Base-by-base conservation (phyloP, 805 yeast genomes). In the Barnettozyma sp. region DNA sequence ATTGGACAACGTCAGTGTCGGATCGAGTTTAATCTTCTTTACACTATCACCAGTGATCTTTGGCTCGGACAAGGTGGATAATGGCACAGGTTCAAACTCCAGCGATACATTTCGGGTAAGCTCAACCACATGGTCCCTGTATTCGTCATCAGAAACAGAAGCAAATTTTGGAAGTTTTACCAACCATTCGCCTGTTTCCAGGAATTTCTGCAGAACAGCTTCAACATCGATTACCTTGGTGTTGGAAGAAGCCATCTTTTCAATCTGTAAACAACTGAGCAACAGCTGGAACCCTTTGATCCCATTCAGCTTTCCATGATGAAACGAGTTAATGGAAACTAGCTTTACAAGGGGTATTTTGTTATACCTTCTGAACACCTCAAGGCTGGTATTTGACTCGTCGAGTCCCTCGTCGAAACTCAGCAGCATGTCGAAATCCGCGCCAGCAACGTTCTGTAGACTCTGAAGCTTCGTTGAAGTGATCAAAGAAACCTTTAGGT, bases 321-420 rank as follows among this genome's bases (percentile, higher is more conserved):
- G 71, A 14, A 70, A 61, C 0, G 75, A 66, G 42, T 69, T 66
- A 4, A 56, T 30, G 6, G 68, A 63, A 12, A 73, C 40, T 8
- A 73, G 58, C 46, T 68, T 71, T 6, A 73, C 46, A 17, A 73
- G 51, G 2, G 78, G 78, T 1, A 67, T 54, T 46, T 47, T 36
- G 44, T 35, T 23, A 22, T 31, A 41, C 19, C n/a, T 34, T 36
- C 60, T 48, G 18, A 58, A 33, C 17, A 40, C 46, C 12, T 46
- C 50, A 18, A 65, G 42, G 16, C 59, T 56, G 6, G 55, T 56
- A 24, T 59, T 46, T 13, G 46, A 36, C 20, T 56, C 59, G 32
- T 60, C 56, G 21, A 68, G 27, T 27, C 50, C 31, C 5, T 72
- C 62, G 51, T 74, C 78, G 41, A 74, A 62, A n/a, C 76, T 63